These are phyloP conservation scores for Neofusicoccum ribis DNA, from an alignment of 2,329 filamentous ascomycete species.

Conservation along the genomic window DNA sequence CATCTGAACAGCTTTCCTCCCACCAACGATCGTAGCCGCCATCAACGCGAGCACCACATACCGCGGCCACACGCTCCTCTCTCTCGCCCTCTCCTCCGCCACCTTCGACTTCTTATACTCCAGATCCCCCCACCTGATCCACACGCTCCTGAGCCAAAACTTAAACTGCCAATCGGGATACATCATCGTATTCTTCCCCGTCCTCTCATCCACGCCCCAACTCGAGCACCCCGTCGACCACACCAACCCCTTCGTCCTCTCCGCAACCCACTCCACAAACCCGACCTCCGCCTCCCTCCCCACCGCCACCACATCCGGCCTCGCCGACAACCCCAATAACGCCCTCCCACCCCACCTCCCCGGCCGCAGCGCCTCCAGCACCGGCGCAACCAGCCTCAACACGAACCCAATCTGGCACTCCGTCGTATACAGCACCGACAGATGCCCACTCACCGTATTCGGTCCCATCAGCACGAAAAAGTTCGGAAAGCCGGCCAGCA, in stretches of 20 bases:
- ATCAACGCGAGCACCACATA: not conserved
- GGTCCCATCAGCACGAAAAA: slow-evolving; percentile 50
- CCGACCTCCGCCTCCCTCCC: slow-evolving; percentile 35
- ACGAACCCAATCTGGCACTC: slow-evolving; percentile 56
- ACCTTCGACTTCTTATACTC: slow-evolving; percentile 30
- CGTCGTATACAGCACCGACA: slow-evolving; percentile 52
- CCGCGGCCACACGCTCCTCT: not conserved
- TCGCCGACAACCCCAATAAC: not conserved
- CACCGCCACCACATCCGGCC: slow-evolving; percentile 36
- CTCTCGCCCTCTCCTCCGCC: slow-evolving; percentile 20
- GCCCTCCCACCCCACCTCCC: not conserved
- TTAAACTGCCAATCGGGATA: slow-evolving; percentile 55
- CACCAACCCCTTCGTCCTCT: slow-evolving; percentile 45
- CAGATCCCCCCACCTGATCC: slow-evolving; percentile 44
- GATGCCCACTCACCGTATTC: slow-evolving; percentile 51
- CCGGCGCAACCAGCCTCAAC: slow-evolving; percentile 44
- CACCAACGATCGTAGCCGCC: not conserved
- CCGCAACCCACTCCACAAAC: slow-evolving; percentile 44
- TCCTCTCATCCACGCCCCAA: slow-evolving; percentile 53
- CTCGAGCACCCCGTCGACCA: slow-evolving; percentile 53
- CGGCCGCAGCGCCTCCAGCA: slow-evolving; percentile 35
- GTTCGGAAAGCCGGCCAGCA: slow-evolving; percentile 49
- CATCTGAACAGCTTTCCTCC: not conserved
- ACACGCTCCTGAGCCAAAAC: slow-evolving; percentile 52
- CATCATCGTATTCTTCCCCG: slow-evolving; percentile 53